These are phyloP conservation scores for Candida vaughaniae DNA, from an alignment of 805 yeast genomes.

Conservation along the genomic window DNA sequence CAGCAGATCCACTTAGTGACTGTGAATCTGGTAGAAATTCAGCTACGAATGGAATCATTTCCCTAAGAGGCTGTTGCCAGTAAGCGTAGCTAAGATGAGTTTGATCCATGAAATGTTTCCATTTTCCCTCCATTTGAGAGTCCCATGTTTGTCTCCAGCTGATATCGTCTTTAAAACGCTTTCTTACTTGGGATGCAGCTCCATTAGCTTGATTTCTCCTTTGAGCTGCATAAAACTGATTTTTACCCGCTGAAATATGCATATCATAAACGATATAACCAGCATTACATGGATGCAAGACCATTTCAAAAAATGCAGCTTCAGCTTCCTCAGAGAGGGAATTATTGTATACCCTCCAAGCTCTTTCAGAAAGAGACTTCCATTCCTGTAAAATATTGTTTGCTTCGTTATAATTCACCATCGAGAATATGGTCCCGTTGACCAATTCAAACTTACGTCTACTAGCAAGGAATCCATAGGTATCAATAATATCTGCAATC, in stretches of 20 bases:
- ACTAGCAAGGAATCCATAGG: slow-evolving; percentile 14
- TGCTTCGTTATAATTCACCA: slow-evolving; percentile 17
- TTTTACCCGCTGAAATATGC: slow-evolving; percentile 17
- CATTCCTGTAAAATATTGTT: slow-evolving; percentile 13
- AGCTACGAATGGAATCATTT: slow-evolving; percentile 14
- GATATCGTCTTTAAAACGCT: slow-evolving; percentile 14
- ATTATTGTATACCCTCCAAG: slow-evolving; percentile 16
- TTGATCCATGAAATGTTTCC: slow-evolving; percentile 20
- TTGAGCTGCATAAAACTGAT: slow-evolving; percentile 15
- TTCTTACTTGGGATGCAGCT: slow-evolving; percentile 14
- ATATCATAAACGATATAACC: slow-evolving; percentile 18
- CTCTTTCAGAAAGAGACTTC: slow-evolving; percentile 14
- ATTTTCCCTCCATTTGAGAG: slow-evolving; percentile 13
- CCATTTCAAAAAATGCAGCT: slow-evolving; percentile 17
- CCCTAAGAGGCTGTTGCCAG: slow-evolving; percentile 20
- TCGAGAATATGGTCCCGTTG: slow-evolving; percentile 12
- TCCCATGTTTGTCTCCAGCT: slow-evolving; percentile 16
- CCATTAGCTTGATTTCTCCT: slow-evolving; percentile 15
- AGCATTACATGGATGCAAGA: slow-evolving; percentile 17
- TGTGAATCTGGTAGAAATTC: slow-evolving; percentile 8
- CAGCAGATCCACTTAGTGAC: slow-evolving; percentile 14
- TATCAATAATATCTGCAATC: slow-evolving; percentile 16
- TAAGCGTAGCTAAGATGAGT: slow-evolving; percentile 17
- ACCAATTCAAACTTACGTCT: slow-evolving; percentile 15
- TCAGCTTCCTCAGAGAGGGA: slow-evolving; percentile 13